Evolutionary conservation across 148 eudicot species (phyloP).

Genomic region (Rhododendron ovatum): DNA sequence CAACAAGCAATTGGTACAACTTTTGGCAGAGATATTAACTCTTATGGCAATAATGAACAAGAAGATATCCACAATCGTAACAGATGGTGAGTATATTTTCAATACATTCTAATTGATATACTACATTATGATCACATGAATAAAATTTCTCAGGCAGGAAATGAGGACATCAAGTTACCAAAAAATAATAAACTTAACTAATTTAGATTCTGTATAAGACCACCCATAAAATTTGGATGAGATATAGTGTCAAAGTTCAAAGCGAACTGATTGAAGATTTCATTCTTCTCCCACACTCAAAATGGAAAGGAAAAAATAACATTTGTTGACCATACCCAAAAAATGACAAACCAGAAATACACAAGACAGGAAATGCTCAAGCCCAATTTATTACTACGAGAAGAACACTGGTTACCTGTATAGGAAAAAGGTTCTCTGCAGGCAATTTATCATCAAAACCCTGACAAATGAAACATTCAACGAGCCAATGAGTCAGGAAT

Average conservation of each 20-base stretch:
- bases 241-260: not conserved
- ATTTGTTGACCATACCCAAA: not conserved
- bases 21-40: not conserved
- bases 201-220: not conserved
- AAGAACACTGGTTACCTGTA: constrained; percentile 49
- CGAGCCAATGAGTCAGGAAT: not conserved
- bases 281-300: not conserved
- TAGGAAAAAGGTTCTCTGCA: constrained; percentile 78
- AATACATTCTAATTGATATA: not conserved
- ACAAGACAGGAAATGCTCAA: not conserved
- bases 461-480: constrained; percentile 29
- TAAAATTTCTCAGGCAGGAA: not conserved
- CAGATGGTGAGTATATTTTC: not conserved
- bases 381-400: not conserved
- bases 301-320: not conserved
- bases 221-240: not conserved
- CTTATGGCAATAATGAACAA: not conserved
- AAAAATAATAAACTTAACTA: not conserved
- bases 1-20: not conserved
- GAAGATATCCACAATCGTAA: not conserved
- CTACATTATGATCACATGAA: not conserved
- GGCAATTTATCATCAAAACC: constrained; percentile 88
- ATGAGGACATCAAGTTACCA: not conserved
- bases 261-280: not conserved
- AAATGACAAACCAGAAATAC: not conserved